These are phyloP conservation scores for Asterella californica DNA, from an alignment of 225 moss, liverwort and hornwort genomes.

Conservation along the genomic window DNA sequence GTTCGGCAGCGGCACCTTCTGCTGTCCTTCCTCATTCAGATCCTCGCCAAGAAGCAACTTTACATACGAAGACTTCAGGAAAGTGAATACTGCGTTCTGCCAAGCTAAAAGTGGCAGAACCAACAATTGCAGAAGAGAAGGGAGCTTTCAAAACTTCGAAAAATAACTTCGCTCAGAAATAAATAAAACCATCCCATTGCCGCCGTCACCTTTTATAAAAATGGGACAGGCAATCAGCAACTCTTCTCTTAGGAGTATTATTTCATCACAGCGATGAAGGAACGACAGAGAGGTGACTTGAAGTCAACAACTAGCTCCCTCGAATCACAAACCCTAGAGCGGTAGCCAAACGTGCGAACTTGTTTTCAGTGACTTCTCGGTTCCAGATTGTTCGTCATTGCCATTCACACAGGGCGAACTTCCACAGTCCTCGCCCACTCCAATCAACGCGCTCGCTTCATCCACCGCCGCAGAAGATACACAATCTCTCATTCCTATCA, in stretches of 20 bases:
- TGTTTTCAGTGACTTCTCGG: conserved; percentile 30
- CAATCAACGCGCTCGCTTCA: not conserved
- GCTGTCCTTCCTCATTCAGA: conserved; percentile 40
- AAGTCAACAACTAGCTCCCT: not conserved
- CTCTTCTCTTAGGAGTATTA: not conserved
- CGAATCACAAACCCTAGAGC: not conserved
- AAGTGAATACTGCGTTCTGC: not conserved
- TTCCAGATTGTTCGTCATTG: conserved; percentile 32
- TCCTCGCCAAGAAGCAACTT: conserved; percentile 29
- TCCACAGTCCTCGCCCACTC: not conserved
- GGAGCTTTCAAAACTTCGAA: not conserved
- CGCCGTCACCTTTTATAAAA: not conserved
- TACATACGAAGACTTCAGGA: not conserved
- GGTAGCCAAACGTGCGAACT: conserved; percentile 9
- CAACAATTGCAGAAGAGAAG: not conserved
- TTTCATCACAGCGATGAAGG: not conserved
- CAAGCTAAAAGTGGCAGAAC: not conserved
- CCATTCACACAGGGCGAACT: not conserved
- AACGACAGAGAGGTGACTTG: not conserved
- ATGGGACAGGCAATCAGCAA: not conserved
- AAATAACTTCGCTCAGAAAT: not conserved
- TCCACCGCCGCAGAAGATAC: not conserved
- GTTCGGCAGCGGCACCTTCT: conserved; percentile 32
- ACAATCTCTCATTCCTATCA: not conserved
- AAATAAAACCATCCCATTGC: not conserved